phyloP scores from a whole-genome alignment of 805 yeast species.

The Barnettozyma pratensis region DNA sequence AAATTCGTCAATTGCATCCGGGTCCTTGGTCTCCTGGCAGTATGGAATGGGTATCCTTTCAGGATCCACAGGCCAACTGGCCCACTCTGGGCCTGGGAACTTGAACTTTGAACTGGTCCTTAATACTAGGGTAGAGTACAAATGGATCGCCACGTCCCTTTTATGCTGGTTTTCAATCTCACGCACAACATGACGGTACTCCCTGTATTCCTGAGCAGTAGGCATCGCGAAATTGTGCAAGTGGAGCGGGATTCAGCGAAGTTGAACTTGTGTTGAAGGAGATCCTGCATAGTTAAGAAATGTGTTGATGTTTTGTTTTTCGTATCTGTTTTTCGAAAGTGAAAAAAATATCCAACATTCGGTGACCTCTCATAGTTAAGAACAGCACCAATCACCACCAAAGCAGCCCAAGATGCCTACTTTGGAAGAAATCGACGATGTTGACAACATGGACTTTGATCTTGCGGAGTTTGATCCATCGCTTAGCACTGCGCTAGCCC shows the following conservation, averaged over 20 bases:
- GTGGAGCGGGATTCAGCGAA: neutral
- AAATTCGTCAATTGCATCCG: no score
- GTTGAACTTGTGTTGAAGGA: neutral
- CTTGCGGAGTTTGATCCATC: constrained; percentile 82
- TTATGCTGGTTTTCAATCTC: neutral
- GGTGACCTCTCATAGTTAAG: neutral
- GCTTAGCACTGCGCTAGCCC: constrained; percentile 66
- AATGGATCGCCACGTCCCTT: constrained; percentile 14
- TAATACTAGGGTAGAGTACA: constrained; percentile 18
- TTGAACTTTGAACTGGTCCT: constrained; percentile 11
- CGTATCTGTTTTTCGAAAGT: neutral
- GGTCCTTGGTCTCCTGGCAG: no score
- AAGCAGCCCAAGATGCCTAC: constrained; percentile 46
- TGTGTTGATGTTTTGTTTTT: no score
- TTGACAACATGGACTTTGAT: constrained; percentile 92
- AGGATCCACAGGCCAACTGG: neutral
- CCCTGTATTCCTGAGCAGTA: neutral
- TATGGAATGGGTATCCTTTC: no score
- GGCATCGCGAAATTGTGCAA: neutral
- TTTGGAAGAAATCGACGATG: constrained; percentile 75
- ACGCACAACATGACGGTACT: neutral
- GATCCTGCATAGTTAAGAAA: no score
- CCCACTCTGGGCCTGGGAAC: neutral
- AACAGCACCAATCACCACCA: neutral
- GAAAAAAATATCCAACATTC: neutral